Base-by-base conservation (phyloP, 768 basidiomycete species). In the Crucibulum laeve region DNA sequence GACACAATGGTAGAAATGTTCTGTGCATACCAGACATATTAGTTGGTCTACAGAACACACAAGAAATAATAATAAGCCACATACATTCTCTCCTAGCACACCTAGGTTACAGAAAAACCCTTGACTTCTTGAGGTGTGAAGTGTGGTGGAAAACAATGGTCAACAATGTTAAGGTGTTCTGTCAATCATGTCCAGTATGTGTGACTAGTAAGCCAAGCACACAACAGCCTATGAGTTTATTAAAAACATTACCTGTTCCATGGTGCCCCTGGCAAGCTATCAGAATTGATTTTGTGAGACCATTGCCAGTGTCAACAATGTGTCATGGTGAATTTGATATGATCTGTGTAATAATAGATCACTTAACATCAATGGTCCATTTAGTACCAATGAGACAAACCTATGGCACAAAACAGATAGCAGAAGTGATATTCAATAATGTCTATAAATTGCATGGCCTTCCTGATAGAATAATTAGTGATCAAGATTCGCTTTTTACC, bases 401-500 rank as follows among this genome's bases (percentile, higher is more conserved):
- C 26, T 41, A n/a, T 21, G 15, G 23, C 11, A 25, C 22, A n/a
- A n/a, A 13, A 3, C 28, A 30, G 15, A 17, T 41, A n/a, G 21
- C 28, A 25, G 28, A 41, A 41, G n/a, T 25, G 4, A 15, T 25
- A 6, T 41, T 25, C 25, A 25, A 15, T n/a, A 23, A 23, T 30
- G 10, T 24, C n/a, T 42, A 18, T n/a, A 37, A 30, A 30, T 37
- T 37, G 17, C 35, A 37, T 37, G 35, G 35, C 11, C 19, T 37
- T n/a, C 35, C 35, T n/a, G 19, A 21, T 11, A 8, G 35, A 21
- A 37, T 37, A 10, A 42, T 56, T 5, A 51, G 42, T 13, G 61
- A 68, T 33, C 37, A 57, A 5, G 63, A 61, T 32, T 36, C 54
- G 1, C 47, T 56, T 10, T 67, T 66, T 46, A 67, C 59, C 1